Evolutionary conservation across 2,329 filamentous ascomycete genomes (phyloP).

Genomic region (Talaromyces piceae): DNA sequence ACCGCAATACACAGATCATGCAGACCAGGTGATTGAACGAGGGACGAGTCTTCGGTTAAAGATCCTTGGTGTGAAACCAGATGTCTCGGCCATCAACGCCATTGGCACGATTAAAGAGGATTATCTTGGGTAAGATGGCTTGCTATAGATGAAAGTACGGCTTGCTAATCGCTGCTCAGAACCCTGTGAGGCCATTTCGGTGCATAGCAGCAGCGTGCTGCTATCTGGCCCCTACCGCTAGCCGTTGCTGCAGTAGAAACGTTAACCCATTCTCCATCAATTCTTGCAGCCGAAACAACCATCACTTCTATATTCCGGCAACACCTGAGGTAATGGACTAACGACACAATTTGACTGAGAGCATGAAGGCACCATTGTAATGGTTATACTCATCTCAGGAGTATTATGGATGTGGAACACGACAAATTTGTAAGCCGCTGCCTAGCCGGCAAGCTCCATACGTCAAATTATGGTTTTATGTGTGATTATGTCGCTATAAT

Average conservation of each 20-base stretch:
- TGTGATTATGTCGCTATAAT: neutral
- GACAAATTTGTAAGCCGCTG: neutral
- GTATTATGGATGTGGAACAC: neutral
- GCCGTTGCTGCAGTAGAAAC: neutral
- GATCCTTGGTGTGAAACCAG: constrained; percentile 85
- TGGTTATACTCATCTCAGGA: neutral
- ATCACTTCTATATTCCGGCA: neutral
- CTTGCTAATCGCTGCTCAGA: constrained; percentile 7
- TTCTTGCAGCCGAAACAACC: neutral
- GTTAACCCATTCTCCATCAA: neutral
- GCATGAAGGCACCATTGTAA: neutral
- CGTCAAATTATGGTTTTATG: neutral
- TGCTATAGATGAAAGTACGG: neutral
- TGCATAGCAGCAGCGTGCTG: neutral
- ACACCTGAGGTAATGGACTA: neutral
- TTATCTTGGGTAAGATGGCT: constrained; percentile 37
- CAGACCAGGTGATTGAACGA: constrained; percentile 86
- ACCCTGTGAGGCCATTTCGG: constrained; percentile 7
- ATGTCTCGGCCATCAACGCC: constrained; percentile 91
- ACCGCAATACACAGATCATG: constrained; percentile 94
- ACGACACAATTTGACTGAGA: neutral
- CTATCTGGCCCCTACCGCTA: neutral
- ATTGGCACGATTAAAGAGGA: constrained; percentile 93
- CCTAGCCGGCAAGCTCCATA: neutral
- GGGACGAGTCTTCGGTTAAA: constrained; percentile 90